Conservation (phyloP, 345 rosid species). For the Raphanus sativus region DNA sequence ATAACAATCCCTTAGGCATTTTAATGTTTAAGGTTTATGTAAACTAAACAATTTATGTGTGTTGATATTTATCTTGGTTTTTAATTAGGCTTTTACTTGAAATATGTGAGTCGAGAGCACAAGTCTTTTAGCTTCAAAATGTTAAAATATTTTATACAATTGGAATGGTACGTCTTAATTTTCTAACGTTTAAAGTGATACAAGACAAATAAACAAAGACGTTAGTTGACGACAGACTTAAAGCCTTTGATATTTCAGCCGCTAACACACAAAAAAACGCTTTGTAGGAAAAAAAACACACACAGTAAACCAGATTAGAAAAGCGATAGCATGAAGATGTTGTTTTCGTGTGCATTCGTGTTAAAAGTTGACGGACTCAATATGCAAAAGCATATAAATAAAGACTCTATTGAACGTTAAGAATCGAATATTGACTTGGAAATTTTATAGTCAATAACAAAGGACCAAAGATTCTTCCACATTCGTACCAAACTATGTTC, state of each 20-base stretch:
- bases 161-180: neutral
- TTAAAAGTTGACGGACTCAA: neutral
- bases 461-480: constrained; percentile 14
- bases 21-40: neutral
- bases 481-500: neutral
- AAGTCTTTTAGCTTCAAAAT: neutral
- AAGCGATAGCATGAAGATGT: neutral
- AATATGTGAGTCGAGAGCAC: neutral
- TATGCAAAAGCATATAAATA: neutral
- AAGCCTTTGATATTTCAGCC: neutral
- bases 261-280: neutral
- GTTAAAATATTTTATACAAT: neutral
- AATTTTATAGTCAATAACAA: neutral
- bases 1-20: neutral
- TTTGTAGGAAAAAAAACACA: neutral
- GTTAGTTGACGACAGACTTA: neutral
- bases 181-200: neutral
- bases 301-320: neutral
- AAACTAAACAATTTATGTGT: neutral
- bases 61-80: neutral
- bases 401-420: neutral
- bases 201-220: constrained; percentile 4
- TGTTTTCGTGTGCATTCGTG: neutral
- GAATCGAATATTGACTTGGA: neutral
- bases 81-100: neutral